Conservation (phyloP, 176 grass and related monocot genomes). For the Puya raimondii region DNA sequence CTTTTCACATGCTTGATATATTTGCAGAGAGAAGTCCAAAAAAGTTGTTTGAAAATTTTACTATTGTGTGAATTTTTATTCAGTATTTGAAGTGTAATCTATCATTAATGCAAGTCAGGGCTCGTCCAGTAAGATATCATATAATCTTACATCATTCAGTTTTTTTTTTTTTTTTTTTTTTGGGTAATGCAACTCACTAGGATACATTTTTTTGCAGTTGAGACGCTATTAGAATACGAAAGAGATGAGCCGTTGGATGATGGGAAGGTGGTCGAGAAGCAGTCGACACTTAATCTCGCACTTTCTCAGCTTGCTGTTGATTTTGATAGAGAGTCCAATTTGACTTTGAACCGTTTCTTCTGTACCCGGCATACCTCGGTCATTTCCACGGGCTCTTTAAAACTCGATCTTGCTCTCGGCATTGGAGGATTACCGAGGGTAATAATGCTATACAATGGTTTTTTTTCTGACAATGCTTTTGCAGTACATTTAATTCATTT, state of each 20-base stretch:
- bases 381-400: slow-evolving; percentile 75
- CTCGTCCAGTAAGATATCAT: not conserved
- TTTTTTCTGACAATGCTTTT: not conserved
- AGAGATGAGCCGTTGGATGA: slow-evolving; percentile 47
- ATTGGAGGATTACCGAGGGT: slow-evolving; percentile 94
- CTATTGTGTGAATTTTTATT: no score
- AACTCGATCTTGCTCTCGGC: slow-evolving; percentile 82
- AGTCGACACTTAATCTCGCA: slow-evolving; percentile 46
- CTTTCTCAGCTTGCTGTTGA: slow-evolving; percentile 74
- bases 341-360: slow-evolving; percentile 60
- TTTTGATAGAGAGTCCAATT: slow-evolving; percentile 82
- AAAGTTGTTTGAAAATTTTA: no score
- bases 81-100: not conserved
- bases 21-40: not conserved
- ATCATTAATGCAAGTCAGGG: not conserved
- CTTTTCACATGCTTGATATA: not conserved
- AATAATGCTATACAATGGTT: not conserved
- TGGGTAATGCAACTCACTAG: slow-evolving; percentile 26
- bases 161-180: slow-evolving; percentile 3
- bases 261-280: slow-evolving; percentile 28
- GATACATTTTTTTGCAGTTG: slow-evolving; percentile 49
- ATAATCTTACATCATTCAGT: not conserved
- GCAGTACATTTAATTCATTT: not conserved
- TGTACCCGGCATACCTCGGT: slow-evolving; percentile 38
- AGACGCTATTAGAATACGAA: slow-evolving; percentile 65